phyloP scores from a whole-genome alignment of 805 yeast genomes.

The Cyberlindnera mycetangii region DNA sequence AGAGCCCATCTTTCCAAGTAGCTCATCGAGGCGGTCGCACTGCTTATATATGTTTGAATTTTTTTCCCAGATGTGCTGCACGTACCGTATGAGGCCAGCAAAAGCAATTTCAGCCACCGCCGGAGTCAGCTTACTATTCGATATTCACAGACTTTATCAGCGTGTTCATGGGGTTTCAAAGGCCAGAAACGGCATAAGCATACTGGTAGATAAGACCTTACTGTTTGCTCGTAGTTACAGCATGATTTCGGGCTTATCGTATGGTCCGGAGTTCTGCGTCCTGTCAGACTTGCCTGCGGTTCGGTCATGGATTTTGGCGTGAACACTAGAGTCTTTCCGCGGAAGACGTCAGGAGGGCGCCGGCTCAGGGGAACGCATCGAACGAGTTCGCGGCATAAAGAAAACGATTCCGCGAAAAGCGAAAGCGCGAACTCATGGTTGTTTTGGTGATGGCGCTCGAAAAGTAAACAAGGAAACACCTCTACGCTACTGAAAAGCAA shows the following conservation, averaged over 20 bases:
- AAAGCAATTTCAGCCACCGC: constrained; percentile 5
- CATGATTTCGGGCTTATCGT: not conserved
- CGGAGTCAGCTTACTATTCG: not conserved
- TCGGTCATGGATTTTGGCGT: not conserved
- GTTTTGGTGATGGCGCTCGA: not conserved
- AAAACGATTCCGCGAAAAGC: not conserved
- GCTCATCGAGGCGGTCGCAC: constrained; percentile 2
- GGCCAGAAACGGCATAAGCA: too few species aligned
- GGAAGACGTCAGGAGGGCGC: not conserved
- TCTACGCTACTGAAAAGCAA: not conserved
- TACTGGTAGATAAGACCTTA: too few species aligned
- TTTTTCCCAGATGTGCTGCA: constrained; percentile 7
- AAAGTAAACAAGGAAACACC: not conserved
- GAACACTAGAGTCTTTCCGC: too few species aligned
- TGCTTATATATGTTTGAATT: constrained; percentile 10
- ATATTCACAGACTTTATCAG: not conserved
- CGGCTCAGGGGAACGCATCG: not conserved
- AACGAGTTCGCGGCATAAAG: not conserved
- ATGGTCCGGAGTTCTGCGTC: not conserved
- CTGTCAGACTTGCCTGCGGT: not conserved
- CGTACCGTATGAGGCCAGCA: not conserved
- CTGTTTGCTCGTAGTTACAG: not conserved
- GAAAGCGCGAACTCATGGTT: not conserved
- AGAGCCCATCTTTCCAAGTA: constrained; percentile 1
- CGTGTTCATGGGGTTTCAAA: too few species aligned